Percentiles rank a stretch among this genome's conserved stretches.
phyloP scores from a whole-genome alignment of 2,329 filamentous ascomycete genomes.

The Colletotrichum chrysophilum region DNA sequence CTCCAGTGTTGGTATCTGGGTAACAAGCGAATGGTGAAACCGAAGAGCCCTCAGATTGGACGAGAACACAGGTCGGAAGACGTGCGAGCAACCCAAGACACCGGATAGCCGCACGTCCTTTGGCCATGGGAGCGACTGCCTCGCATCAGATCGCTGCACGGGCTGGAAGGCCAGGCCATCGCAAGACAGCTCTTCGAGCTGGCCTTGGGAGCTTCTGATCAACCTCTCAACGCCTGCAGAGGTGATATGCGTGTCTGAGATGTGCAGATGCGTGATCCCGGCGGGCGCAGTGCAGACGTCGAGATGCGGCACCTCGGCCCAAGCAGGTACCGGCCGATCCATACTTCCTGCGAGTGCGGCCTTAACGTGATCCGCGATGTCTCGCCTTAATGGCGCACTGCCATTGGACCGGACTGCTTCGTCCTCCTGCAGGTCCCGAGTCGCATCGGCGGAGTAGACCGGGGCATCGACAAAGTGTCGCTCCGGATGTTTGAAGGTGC shows the following conservation, averaged over 20 bases:
- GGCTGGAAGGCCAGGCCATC: conserved; percentile 39
- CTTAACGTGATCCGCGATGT: conserved; percentile 38
- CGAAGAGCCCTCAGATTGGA: conserved; percentile 58
- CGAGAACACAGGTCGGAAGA: conserved; percentile 58
- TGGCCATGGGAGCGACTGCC: conserved; percentile 30
- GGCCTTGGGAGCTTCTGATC: conserved; percentile 46
- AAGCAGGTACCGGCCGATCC: conserved; percentile 1
- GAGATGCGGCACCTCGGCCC: conserved; percentile 18
- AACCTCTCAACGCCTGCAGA: conserved; percentile 46
- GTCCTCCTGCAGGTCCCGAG: conserved; percentile 27
- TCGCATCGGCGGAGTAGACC: conserved; percentile 37
- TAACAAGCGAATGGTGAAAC: conserved; percentile 66
- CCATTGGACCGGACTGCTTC: conserved; percentile 34
- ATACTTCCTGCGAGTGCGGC: conserved; percentile 11
- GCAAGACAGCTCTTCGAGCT: conserved; percentile 59
- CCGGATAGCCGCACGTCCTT: conserved; percentile 42
- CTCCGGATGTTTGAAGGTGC: conserved; percentile 47
- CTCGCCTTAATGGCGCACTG: conserved; percentile 29
- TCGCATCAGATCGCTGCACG: background rate
- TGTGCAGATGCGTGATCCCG: conserved; percentile 58
- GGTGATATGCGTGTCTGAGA: conserved; percentile 57
- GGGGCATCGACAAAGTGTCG: conserved; percentile 57
- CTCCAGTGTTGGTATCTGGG: conserved; percentile 53
- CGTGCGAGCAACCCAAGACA: conserved; percentile 48
- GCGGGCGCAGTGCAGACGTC: conserved; percentile 28